phyloP scores from a whole-genome alignment of 2,329 filamentous ascomycete genomes.

The Penicillium sp. region DNA sequence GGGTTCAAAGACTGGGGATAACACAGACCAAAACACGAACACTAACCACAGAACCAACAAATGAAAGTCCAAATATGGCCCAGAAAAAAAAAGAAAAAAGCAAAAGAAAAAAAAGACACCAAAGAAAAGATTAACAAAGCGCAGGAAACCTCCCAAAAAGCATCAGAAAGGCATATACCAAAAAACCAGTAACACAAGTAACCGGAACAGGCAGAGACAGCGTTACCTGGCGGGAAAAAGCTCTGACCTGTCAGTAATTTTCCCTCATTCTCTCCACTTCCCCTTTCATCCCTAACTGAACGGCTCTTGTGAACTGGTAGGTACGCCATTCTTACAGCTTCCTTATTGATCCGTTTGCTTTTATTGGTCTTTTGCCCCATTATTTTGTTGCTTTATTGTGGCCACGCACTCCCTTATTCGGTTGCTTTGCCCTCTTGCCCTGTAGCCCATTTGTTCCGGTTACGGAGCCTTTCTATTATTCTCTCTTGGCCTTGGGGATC shows the following conservation, averaged over 20 bases:
- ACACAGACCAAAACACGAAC: slow-evolving; percentile 1
- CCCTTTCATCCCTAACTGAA: slow-evolving; percentile 25
- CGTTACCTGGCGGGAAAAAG: slow-evolving; percentile 1
- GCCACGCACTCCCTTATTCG: slow-evolving; percentile 21
- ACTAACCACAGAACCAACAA: background rate
- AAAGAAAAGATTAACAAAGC: background rate
- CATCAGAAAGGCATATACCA: background rate
- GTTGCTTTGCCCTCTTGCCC: background rate
- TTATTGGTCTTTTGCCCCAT: background rate
- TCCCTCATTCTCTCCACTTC: slow-evolving; percentile 27
- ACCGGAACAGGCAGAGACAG: background rate
- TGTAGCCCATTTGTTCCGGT: slow-evolving; percentile 5
- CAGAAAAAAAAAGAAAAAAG: background rate
- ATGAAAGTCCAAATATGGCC: background rate
- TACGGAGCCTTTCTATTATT: slow-evolving; percentile 6
- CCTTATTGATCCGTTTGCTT: slow-evolving; percentile 12
- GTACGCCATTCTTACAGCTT: slow-evolving; percentile 18
- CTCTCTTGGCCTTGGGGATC: slow-evolving; percentile 7
- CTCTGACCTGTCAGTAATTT: slow-evolving; percentile 18
- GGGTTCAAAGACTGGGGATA: slow-evolving; percentile 16
- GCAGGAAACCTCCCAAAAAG: background rate
- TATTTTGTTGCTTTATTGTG: slow-evolving; percentile 10
- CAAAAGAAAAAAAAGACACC: background rate
- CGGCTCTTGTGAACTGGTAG: slow-evolving; percentile 17
- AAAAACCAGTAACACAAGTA: background rate